Percentiles rank a stretch among this genome's conserved stretches.
Evolutionary conservation across 2,329 filamentous ascomycete species (phyloP).

Genomic region (Scytalidium sp.): DNA sequence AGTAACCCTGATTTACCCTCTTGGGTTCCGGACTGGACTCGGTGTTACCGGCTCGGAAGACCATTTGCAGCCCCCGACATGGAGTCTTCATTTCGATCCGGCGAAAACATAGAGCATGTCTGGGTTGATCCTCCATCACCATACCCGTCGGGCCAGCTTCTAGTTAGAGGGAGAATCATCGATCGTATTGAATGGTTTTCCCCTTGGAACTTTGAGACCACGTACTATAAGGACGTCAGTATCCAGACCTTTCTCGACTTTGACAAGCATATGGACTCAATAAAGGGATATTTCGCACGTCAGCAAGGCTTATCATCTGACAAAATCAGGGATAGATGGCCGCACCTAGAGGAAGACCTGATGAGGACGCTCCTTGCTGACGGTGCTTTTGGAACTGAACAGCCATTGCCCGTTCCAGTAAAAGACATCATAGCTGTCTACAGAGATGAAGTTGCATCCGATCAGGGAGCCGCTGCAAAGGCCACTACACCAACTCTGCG

Average conservation of each 20-base stretch:
- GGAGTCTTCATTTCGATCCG: not conserved
- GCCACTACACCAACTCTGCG: not conserved
- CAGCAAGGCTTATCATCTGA: not conserved
- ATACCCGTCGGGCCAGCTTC: too few relatives aligned
- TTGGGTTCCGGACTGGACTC: constrained; percentile 2
- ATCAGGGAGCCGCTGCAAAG: not conserved
- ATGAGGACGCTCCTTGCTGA: constrained; percentile 3
- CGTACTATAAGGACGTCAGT: not conserved
- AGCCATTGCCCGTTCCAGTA: not conserved
- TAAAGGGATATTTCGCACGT: not conserved
- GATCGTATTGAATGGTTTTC: not conserved
- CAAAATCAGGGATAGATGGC: not conserved
- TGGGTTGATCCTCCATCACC: not conserved
- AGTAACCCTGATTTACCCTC: not conserved
- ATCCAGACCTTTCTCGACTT: not conserved
- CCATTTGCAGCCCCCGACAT: constrained; percentile 1
- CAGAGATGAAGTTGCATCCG: not conserved
- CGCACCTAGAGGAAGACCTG: not conserved
- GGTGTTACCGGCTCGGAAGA: not conserved
- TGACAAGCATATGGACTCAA: not conserved
- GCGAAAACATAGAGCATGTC: not conserved
- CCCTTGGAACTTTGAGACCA: not conserved
- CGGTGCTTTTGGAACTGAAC: constrained; percentile 1
- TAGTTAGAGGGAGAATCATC: constrained; percentile 1
- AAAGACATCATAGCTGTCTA: not conserved